Evolutionary conservation across 768 basidiomycete species (phyloP).

Genomic region (Russula sp.): DNA sequence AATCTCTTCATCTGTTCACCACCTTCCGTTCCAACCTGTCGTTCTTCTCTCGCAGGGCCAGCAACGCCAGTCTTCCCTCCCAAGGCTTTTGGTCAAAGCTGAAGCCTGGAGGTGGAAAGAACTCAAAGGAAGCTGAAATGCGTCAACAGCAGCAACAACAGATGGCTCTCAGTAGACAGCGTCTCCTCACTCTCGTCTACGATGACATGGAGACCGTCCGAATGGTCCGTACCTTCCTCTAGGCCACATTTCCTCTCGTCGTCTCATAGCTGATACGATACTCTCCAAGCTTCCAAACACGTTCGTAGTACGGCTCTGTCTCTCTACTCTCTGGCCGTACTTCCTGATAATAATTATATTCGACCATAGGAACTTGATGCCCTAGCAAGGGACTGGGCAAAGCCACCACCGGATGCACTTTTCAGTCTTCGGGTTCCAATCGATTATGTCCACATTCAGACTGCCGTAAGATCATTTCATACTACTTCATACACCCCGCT

Average conservation of each 20-base stretch:
- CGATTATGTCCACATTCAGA: constrained; percentile 81
- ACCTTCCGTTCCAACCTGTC: constrained; percentile 27
- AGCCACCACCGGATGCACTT: constrained; percentile 71
- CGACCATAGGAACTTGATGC: constrained; percentile 63
- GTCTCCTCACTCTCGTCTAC: constrained; percentile 73
- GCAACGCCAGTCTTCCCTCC: constrained; percentile 51
- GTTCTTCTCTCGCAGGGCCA: constrained; percentile 45
- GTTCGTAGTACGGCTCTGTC: constrained; percentile 44
- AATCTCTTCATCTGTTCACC: constrained; percentile 21
- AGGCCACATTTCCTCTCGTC: background rate
- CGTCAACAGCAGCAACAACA: constrained; percentile 40
- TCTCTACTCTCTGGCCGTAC: background rate
- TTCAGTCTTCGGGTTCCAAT: constrained; percentile 77
- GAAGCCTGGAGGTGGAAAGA: constrained; percentile 37
- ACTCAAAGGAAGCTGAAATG: constrained; percentile 52
- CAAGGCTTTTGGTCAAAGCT: constrained; percentile 55
- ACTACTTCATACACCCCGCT: constrained; percentile 7
- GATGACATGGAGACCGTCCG: constrained; percentile 83
- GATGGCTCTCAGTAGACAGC: constrained; percentile 66
- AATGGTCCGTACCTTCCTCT: constrained; percentile 38
- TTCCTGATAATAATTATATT: constrained; percentile 1
- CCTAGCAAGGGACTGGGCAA: constrained; percentile 78
- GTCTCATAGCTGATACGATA: background rate
- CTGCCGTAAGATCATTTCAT: constrained; percentile 49
- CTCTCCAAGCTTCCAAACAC: constrained; percentile 54